Base-by-base conservation (phyloP, 768 basidiomycete genomes). In the Cantharellus anzutake region DNA sequence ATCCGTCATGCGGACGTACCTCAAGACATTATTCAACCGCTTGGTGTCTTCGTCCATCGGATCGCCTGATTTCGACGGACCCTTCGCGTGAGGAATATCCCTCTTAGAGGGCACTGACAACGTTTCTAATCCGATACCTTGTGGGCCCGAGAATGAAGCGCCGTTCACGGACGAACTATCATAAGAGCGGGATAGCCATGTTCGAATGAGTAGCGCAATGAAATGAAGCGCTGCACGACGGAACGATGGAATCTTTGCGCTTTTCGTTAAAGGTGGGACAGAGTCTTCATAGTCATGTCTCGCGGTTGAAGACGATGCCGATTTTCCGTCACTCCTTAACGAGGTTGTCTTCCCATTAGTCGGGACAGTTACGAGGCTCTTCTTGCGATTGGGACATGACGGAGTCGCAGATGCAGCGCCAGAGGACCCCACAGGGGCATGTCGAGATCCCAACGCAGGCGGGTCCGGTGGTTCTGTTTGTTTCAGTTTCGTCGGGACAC, bases 221-320 rank as follows among this genome's bases (percentile, higher is more conserved):
- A 96, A 84, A 64, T 92, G 82, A n/a, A 96, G 67, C 0, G 87
- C 90, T 1, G 88, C 83, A 48, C 94, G 83, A 40, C 93, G 79
- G 2, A 97, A 72, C 0, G 87, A 77, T 0, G 87, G 55, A 86
- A 75, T 67, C 82, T 87, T 0, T 84, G 63, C 64, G 82, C 40
- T 41, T 4, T 86, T 29, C 11, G 41, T 7, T 39, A 41, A 41
- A 35, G 57, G 11, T 11, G 57, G 42, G 57, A 41, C 7, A 34
- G 41, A 14, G n/a, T 38, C 56, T 58, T 61, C 40, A 51, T 63
- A 53, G 37, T 11, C 44, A 11, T 11, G 29, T 48, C 44, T 48
- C 1, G 11, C 29, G 0, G 44, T 48, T 48, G 44, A 11, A 11
- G 44, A 11, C 11, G 44, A 11, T 11, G 44, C 29, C 11, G 44